Evolutionary conservation across 352 stramenopile species (phyloP), one percentile per base, ranked within the genome.

Genomic region (Phytopythium delawarense): DNA sequence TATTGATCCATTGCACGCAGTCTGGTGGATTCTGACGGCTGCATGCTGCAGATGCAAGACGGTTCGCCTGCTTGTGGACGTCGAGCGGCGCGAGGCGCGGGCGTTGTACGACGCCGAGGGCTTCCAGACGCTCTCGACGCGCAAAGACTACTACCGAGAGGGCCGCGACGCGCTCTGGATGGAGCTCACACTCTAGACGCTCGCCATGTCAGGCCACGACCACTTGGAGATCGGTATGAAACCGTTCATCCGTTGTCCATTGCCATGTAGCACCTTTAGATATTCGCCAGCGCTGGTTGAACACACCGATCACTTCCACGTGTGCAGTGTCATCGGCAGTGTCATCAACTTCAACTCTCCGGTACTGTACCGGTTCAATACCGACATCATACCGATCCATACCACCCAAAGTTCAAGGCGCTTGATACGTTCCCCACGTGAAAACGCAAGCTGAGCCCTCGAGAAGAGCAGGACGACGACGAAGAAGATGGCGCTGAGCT

Each of bases 131-230:
- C 70, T 66, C 12, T 46, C 52, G 0, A 60, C 66, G 4, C 70
- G 74, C 9, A 28, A n/a, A 18, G 72, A 86, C 61, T 86, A 78
- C 59, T 86, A 83, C 59, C 65, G 69, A 11, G 42, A 70, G 1
- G 74, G 76, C 20, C 69, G 57, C n/a, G 63, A 81, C 52, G 76
- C 76, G 20, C 67, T 74, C 28, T 65, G 72, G 45, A 73, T 86
- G 74, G 59, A 79, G 55, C 67, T 59, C 4, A 4, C 13, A 35
- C 37, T 59, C 30, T 59, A 40, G 28, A 32, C 23, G 30, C 12
- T 53, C 21, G 46, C 0, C 6, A 53, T 13, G 46, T 21, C 4
- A 32, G 21, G 12, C 6, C 12, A 42, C 11, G 8, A 42, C 37
- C 37, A 16, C 37, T 18, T 42, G 18, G 37, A 42, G 37, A 15